Conservation (phyloP, 805 yeast species). For the Yarrowia porcina region DNA sequence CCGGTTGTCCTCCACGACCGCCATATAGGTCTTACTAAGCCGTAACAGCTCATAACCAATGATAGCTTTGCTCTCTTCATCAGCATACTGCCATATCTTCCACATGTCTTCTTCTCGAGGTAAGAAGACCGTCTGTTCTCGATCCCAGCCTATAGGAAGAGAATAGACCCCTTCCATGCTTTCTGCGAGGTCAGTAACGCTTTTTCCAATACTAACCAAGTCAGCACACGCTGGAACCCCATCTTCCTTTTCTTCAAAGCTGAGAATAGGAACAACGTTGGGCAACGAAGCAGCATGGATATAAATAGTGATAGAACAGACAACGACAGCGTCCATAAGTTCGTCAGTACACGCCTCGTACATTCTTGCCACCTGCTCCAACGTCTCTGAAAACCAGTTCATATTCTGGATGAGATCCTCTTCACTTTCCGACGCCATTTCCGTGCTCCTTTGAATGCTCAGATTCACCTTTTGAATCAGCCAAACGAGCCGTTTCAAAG, state of each 20-base stretch:
- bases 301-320: not conserved
- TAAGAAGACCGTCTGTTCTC: not conserved
- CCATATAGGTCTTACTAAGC: not conserved
- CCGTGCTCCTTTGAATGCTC: not conserved
- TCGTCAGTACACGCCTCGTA: not conserved
- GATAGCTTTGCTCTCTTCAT: not conserved
- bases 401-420: not conserved
- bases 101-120: slow-evolving; percentile 8
- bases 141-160: not conserved
- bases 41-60: not conserved
- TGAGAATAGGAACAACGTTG: not conserved
- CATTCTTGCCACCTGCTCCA: not conserved
- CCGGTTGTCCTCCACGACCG: not conserved
- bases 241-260: not conserved
- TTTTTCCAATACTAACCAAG: not conserved
- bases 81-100: not conserved
- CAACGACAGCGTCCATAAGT: not conserved
- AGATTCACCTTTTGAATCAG: not conserved
- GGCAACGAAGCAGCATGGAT: not conserved
- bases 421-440: not conserved
- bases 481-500: not conserved
- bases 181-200: not conserved
- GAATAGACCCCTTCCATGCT: not conserved
- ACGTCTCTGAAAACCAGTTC: not conserved
- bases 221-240: not conserved